Base-by-base conservation (phyloP, 208 protist species). In the Leishmania amazonensis region DNA sequence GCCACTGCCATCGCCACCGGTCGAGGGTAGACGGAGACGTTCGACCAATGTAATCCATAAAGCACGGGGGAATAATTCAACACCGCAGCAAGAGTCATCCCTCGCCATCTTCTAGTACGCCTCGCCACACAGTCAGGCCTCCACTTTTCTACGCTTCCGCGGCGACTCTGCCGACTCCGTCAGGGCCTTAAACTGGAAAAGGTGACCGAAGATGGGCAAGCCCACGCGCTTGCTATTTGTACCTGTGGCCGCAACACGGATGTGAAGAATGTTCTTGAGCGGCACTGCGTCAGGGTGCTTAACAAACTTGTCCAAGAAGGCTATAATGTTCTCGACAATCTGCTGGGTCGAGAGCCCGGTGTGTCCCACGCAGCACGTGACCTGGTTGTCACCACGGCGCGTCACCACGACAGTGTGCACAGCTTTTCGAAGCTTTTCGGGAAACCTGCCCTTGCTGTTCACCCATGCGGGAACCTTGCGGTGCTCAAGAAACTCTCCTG, bases 401-500 rank as follows among this genome's bases (percentile, higher is more conserved):
- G 91, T 81, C 80, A 96, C 75, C 28, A 98, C 95, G 24, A 91
- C 91, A 8, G 92, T 96, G 60, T 82, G 83, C 38, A 83, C 83
- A 21, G 93, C 92, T 17, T 80, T 79, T 68, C 79, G 65, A 54
- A 98, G 80, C 73, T 75, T 79, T 3, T 88, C 77, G 13, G 77
- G 74, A 57, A 98, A 88, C 51, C 68, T 83, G 8, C 87, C 90
- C 67, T 88, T 90, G 75, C 87, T 88, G 60, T 84, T 74, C 15
- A 96, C 85, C 95, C 95, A 98, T 42, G 96, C 87, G 6, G 95
- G 95, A 58, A 87, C 75, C n/a, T 87, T 85, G 62, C 89, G 91
- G 78, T 98, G 95, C 45, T 91, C 92, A 51, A 96, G 84, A 78
- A 98, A 98, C 84, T 98, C 95, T 40, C 95, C 95, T 9, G 93